Base-by-base conservation (phyloP, 202 grass and related monocot genomes). In the Dendrocalamus latiflorus region DNA sequence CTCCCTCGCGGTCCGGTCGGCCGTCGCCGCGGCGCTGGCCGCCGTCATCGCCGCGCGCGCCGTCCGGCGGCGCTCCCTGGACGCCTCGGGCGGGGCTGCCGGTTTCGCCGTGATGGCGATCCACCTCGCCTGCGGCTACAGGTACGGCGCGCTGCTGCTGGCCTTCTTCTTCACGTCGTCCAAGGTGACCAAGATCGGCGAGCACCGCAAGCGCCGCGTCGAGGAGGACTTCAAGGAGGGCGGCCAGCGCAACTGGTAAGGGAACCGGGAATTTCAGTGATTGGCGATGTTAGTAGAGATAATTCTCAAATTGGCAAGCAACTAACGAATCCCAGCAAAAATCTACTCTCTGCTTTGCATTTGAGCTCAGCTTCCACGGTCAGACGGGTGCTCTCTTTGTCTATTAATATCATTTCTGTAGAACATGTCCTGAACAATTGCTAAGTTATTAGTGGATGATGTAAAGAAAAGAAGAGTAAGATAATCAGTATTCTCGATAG, bases 211-310 rank as follows among this genome's bases (percentile, higher is more conserved):
- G 82, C 84, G 88, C 47, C 63, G 70, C 20, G 30, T 93, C 60
- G 94, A 91, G 39, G 94, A 92, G 36, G 84, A 88, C 53, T 97
- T 94, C 80, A 94, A 94, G 88, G 92, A 97, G 84, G 92, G 94
- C n/a, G 94, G 94, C 0, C 94, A 97, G 82, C 83, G 94, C 39
- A 94, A 94, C 73, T 97, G 94, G 94, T 97, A 82, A 82, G 10
- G 65, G 24, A 20, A 51, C 9, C 26, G 25, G 41, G 8, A 17
- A 47, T 47, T 47, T 83, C 60, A 55, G 21, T 42, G 34, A 28
- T 43, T 42, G 30, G 10, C 6, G 12, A 55, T 14, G 20, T 22
- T 34, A 22, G 17, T 28, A 36, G 28, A 73, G 9, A 20, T 73
- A 51, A 34, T 53, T n/a, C 51, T 18, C 7, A 7, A 18, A 17